Evolutionary conservation across 116 monocot species (phyloP), one percentile per base, ranked within the genome.

Genomic region (Dioscorea cayenensis): DNA sequence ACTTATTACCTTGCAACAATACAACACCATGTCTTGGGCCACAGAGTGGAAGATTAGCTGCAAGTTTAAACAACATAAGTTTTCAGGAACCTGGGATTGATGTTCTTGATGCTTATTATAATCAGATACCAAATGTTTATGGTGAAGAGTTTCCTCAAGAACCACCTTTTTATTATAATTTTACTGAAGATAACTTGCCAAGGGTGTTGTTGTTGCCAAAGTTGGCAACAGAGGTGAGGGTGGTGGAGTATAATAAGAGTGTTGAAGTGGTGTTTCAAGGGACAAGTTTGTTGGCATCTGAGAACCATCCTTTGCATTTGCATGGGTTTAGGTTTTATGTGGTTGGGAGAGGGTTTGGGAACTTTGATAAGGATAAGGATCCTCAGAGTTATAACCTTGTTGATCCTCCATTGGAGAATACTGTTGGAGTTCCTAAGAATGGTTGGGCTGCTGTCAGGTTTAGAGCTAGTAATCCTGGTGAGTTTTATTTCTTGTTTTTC

Each of bases 241-340:
- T 83, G 19, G 18, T 91, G 72, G 76, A 86, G 66, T 91, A 84
- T 50, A 70, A 74, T 28, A 68, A 43, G 3, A 80, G 50, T 17
- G 65, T 91, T 67, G 87, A 91, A 80, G 52, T 91, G 3, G 91
- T 87, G 60, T 78, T 84, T 58, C 91, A 87, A 52, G 90, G 82
- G 52, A 87, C 86, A 0, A 86, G 72, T 20, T 35, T 90, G 22
- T 8, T 85, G 18, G 67, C 62, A 3, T 82, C 61, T 22, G 82
- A 86, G 62, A 81, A 73, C 65, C 91, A 91, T 65, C 91, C 91
- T 6, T 80, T 91, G 87, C 90, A 91, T 67, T 67, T 87, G 27
- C 90, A 91, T 70, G 87, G 90, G 0, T 77, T 68, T 38, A 84
- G 71, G 71, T 91, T 91, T 78, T 91, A 83, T 32, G 87, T 87